Base-by-base conservation (phyloP, 306 rosid species). In the Quercus variabilis region DNA sequence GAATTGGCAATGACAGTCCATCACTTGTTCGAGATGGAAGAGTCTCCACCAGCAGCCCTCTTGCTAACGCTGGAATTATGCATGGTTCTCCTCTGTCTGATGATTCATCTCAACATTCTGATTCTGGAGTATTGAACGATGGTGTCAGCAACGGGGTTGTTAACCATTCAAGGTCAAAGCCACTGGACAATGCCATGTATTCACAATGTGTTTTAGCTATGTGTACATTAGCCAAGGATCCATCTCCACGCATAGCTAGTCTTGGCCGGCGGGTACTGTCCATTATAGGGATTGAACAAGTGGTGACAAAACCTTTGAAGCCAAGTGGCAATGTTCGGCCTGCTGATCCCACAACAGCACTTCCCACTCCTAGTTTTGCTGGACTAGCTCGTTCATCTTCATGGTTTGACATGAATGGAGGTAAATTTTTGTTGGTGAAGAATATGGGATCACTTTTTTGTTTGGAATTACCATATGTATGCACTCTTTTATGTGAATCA, bases 341-440 rank as follows among this genome's bases (percentile, higher is more conserved):
- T 41, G 82, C 88, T 79, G 98, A 93, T 76, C 54, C 82, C 55
- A 51, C 82, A 28, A 52, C 82, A 33, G 74, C 91, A 60, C 75
- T 92, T 77, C 76, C 76, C 4, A 79, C 75, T 74, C 87, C 87
- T 58, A 84, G n/a, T 78, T 84, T 86, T 86, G 86, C 89, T 64
- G 96, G 98, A 79, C 77, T 94, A 77, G 96, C 90, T 82, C 98
- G 97, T 57, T 96, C 98, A 1, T 90, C 97, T 72, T 93, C 99
- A 17, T 96, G 96, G 99, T 89, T 96, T 71, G 98, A 96, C 74
- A 96, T 96, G 97, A 93, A 92, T 82, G 96, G 93, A 81, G 99
- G 99, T 93, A 85, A 71, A 49, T 57, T 60, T 33, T 55, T 80
- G 51, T 41, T 71, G 33, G 52, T 80, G 71, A 80, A 73, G 58